Evolutionary conservation across 805 yeast species (phyloP).

Genomic region (Lipomyces yamadae): DNA sequence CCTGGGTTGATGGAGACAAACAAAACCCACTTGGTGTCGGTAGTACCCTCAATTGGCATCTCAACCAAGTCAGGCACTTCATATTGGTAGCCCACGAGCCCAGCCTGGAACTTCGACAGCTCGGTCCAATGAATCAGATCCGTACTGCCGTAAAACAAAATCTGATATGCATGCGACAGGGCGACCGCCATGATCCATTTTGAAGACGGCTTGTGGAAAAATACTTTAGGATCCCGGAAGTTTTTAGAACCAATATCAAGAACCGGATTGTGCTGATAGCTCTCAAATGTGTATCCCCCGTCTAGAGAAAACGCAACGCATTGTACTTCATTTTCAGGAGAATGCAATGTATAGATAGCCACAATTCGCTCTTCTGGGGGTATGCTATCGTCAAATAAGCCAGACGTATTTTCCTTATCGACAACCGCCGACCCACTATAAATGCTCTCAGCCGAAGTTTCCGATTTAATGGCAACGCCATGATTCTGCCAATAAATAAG

Average conservation of each 20-base stretch:
- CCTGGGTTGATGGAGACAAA: constrained; percentile 51
- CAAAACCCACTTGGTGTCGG: constrained; percentile 47
- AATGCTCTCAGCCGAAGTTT: constrained; percentile 20
- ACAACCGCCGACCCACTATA: constrained; percentile 41
- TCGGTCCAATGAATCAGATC: constrained; percentile 11
- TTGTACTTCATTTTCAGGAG: constrained; percentile 2
- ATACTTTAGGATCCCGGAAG: constrained; percentile 22
- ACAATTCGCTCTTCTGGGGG: too few relatives aligned
- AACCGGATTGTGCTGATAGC: constrained; percentile 7
- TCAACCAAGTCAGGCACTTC: constrained; percentile 51
- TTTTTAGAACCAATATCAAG: background rate
- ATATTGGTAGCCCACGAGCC: constrained; percentile 45
- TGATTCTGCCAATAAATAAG: constrained; percentile 47
- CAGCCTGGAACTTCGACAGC: constrained; percentile 9
- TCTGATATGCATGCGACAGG: background rate
- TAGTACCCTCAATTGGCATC: constrained; percentile 42
- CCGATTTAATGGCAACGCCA: constrained; percentile 46
- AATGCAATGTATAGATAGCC: background rate
- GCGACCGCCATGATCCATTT: constrained; percentile 22
- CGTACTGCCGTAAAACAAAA: constrained; percentile 9
- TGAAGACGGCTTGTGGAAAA: constrained; percentile 8
- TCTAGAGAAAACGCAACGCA: constrained; percentile 6
- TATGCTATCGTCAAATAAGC: constrained; percentile 33
- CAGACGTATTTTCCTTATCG: constrained; percentile 49
- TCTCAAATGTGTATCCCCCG: constrained; percentile 4